These are phyloP conservation scores for Xerocomus minutiporus DNA, from an alignment of 1,284 basidiomycete genomes.

Conservation along the genomic window DNA sequence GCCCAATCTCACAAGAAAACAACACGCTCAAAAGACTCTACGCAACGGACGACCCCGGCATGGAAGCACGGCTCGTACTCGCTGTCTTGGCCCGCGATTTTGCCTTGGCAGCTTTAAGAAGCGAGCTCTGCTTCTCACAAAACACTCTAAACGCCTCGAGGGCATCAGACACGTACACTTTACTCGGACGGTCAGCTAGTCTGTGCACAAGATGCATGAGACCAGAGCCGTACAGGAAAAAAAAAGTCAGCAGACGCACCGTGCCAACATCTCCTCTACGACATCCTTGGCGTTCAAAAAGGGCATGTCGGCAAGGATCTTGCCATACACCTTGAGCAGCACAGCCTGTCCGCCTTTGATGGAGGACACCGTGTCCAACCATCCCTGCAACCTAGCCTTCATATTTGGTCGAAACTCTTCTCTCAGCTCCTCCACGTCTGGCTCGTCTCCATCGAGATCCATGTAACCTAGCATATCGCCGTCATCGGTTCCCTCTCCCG, in stretches of 20 bases:
- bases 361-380: slow-evolving; percentile 39
- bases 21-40: neutral
- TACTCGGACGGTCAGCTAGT: slow-evolving; percentile 49
- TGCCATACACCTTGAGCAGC: slow-evolving; percentile 40
- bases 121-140: slow-evolving; percentile 40
- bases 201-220: slow-evolving; percentile 27
- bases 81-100: slow-evolving; percentile 4
- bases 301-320: slow-evolving; percentile 49
- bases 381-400: slow-evolving; percentile 52
- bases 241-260: slow-evolving; percentile 34
- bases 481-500: slow-evolving; percentile 31
- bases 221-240: neutral
- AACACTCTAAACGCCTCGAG: slow-evolving; percentile 47
- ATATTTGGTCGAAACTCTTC: slow-evolving; percentile 57
- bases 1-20: too few species aligned
- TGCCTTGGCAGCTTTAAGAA: slow-evolving; percentile 32
- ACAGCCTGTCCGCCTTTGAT: slow-evolving; percentile 37
- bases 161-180: slow-evolving; percentile 47
- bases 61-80: neutral
- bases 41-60: neutral
- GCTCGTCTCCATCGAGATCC: slow-evolving; percentile 50
- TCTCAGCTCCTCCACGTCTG: slow-evolving; percentile 53
- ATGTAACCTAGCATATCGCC: slow-evolving; percentile 47
- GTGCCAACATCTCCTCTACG: slow-evolving; percentile 49
- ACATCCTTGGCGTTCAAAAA: slow-evolving; percentile 48